Base-by-base conservation (phyloP, 2,329 filamentous ascomycete species). In the Neofusicoccum kwambonambiense region DNA sequence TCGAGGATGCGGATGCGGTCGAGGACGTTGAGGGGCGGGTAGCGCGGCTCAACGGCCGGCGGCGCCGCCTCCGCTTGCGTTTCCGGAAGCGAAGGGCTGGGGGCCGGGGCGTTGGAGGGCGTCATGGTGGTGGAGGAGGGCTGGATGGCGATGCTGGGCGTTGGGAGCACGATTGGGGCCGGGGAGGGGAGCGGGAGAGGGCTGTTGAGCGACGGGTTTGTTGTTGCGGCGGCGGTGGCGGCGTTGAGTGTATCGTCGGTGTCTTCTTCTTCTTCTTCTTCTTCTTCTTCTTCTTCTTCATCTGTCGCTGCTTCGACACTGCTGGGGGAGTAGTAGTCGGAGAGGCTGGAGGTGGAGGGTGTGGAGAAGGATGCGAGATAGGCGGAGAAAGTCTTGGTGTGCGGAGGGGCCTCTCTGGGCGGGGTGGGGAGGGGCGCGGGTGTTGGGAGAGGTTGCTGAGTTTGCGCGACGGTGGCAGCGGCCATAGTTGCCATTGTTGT, bases 1-100 rank as follows among this genome's bases (percentile, higher is more conserved):
- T 64, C 62, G 17, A 64, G 51, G 42, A 50, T 19, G 19, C 34
- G 35, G 17, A 64, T 17, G 35, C 62, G 62, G 15, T 54, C 52
- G 13, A 22, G 42, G 13, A 64, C 62, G 62, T 49, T 57, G 42
- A 50, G 41, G 7, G 50, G 50, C 12, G 41, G 39, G 11, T 47
- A 45, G 31, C 7, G 15, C 7, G 45, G 54, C 1, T 45, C 15
- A 12, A 35, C n/a, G 12, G 17, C 17, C 13, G 15, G 11, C 4
- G 27, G n/a, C 34, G 7, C 37, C 42, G 6, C 15, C n/a, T n/a
- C n/a, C 13, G 13, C 15, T 7, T 44, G 15, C 27, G 27, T 1
- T 31, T 31, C 27, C 27, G 27, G 6, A 31, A 31, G 4, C 6
- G 27, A 5, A 5, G 27, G 5, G 6, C 27, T 7, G 27, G 27